Percentiles rank a stretch among this genome's conserved stretches.
These are phyloP conservation scores for Eutrema yunnanense DNA, from an alignment of 345 rosid species.

Conservation along the genomic window DNA sequence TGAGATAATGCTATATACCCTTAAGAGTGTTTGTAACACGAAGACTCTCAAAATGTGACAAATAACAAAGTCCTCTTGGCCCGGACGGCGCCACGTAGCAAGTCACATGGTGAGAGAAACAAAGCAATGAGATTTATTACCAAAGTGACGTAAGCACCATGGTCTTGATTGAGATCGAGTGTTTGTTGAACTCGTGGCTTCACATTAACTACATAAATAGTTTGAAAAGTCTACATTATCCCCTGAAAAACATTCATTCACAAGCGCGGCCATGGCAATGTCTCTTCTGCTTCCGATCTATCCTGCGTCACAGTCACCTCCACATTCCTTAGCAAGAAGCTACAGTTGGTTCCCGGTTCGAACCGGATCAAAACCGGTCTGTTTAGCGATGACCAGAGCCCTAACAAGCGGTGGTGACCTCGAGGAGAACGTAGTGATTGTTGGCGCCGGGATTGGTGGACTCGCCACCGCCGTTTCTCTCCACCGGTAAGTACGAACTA, in stretches of 20 bases:
- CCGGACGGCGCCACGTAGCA: background rate
- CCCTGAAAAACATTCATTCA: background rate
- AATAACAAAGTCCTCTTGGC: background rate
- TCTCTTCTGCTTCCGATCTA: constrained; percentile 35
- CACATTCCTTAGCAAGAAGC: constrained; percentile 5
- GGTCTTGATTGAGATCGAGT: background rate
- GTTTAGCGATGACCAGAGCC: constrained; percentile 23
- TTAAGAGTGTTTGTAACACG: background rate
- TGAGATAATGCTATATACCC: background rate
- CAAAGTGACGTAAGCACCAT: background rate
- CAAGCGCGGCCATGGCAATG: constrained; percentile 19
- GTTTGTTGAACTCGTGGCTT: constrained; percentile 11
- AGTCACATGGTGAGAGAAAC: background rate
- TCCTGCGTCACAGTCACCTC: constrained; percentile 9
- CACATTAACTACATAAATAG: background rate
- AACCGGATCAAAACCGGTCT: constrained; percentile 23
- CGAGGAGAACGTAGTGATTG: constrained; percentile 59
- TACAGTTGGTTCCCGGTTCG: constrained; percentile 22
- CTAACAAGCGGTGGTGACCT: constrained; percentile 20
- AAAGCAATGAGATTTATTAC: background rate
- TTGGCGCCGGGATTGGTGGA: constrained; percentile 89
- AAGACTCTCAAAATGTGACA: background rate
- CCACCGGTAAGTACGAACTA: constrained; percentile 37
- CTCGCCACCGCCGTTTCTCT: constrained; percentile 89
- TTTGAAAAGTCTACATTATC: background rate